Percentiles rank a stretch among this genome's conserved stretches.
phyloP scores from a whole-genome alignment of 768 basidiomycete species.

The Psilocybe cyanescens region DNA sequence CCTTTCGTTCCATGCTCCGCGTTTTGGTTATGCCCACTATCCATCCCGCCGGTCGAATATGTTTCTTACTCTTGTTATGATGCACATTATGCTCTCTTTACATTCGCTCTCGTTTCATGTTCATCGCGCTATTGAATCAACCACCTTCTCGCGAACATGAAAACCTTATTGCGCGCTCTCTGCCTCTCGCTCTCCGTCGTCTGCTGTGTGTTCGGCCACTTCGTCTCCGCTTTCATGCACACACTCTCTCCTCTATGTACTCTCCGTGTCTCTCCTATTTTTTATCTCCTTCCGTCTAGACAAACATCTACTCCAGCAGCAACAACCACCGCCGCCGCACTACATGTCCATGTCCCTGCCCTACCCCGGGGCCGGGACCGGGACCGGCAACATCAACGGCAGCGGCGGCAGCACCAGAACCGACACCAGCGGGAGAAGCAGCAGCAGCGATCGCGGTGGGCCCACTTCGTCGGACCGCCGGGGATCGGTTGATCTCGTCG shows the following conservation, averaged over 20 bases:
- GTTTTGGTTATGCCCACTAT: neutral
- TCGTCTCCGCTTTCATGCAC: neutral
- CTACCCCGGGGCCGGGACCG: constrained; percentile 3
- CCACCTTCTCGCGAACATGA: no score
- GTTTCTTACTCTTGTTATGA: neutral
- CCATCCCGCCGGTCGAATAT: neutral
- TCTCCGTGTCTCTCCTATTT: neutral
- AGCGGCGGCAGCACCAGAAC: neutral
- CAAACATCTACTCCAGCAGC: constrained; percentile 1
- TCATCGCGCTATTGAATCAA: no score
- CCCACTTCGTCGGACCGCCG: neutral
- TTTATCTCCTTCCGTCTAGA: neutral
- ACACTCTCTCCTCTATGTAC: neutral
- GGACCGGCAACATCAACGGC: neutral
- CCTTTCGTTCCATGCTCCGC: neutral
- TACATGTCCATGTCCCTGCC: constrained; percentile 11
- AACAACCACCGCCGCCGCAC: neutral
- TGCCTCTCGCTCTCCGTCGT: neutral
- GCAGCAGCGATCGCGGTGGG: neutral
- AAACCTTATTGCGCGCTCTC: neutral
- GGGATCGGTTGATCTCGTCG: no score
- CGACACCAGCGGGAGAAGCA: neutral
- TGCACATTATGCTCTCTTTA: neutral
- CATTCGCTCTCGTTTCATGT: neutral
- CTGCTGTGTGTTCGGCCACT: neutral